Percentiles rank a stretch among this genome's conserved stretches.
Evolutionary conservation across 495 filamentous ascomycete species (phyloP).

Genomic region (Thermothielavioides terrestris): DNA sequence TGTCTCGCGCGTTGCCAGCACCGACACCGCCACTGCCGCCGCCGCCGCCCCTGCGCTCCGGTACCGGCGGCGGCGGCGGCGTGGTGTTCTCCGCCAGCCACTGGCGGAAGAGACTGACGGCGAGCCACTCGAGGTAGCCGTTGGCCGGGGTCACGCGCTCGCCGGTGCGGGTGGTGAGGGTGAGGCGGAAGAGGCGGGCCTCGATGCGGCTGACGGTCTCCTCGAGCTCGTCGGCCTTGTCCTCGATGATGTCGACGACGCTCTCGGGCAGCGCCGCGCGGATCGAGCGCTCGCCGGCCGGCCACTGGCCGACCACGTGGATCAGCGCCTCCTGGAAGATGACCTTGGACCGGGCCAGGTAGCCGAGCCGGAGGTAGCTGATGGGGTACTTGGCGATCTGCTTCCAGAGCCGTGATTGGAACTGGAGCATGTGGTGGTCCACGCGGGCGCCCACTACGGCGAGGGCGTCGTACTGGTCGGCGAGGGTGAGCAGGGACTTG

Average conservation of each 20-base stretch:
- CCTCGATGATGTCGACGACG: constrained; percentile 81
- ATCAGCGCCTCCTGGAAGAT: constrained; percentile 87
- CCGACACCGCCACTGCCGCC: background rate
- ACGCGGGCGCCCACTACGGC: constrained; percentile 80
- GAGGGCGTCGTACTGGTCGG: constrained; percentile 87
- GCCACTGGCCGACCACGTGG: constrained; percentile 91
- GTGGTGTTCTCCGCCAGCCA: constrained; percentile 85
- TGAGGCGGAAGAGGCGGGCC: constrained; percentile 69
- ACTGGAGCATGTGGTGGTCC: constrained; percentile 86
- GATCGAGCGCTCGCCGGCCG: constrained; percentile 64
- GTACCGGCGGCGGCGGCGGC: constrained; percentile 45
- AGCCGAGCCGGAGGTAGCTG: constrained; percentile 81
- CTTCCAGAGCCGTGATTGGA: constrained; percentile 80
- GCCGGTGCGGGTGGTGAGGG: constrained; percentile 66
- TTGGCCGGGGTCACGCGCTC: constrained; percentile 71
- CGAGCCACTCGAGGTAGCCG: constrained; percentile 80
- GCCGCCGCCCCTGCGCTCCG: background rate
- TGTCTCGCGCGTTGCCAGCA: constrained; percentile 27
- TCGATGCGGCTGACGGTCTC: constrained; percentile 60
- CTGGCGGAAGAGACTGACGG: constrained; percentile 73
- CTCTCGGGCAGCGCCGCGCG: constrained; percentile 58
- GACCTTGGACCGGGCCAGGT: constrained; percentile 69
- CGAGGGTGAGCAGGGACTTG: constrained; percentile 73
- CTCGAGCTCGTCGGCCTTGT: constrained; percentile 80
- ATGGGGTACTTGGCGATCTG: constrained; percentile 93